Evolutionary conservation across 2,329 filamentous ascomycete species (phyloP).

Genomic region (Lachnellula hyalina): DNA sequence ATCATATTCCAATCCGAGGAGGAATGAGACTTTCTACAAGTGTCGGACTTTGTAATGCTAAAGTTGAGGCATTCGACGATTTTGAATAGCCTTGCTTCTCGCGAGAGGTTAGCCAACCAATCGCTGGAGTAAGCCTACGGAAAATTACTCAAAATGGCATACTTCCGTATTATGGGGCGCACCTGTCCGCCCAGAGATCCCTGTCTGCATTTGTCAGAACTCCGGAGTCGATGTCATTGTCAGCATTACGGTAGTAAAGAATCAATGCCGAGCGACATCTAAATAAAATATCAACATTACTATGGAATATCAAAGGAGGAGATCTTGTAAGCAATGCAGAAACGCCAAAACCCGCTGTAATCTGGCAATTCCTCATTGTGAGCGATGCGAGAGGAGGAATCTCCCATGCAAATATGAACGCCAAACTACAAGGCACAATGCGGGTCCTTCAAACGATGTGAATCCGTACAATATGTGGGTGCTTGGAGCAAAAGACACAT

Average conservation of each 20-base stretch:
- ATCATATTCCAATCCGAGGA: background rate
- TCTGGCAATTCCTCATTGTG: slow-evolving; percentile 10
- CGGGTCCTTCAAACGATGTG: background rate
- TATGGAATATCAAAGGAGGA: slow-evolving; percentile 11
- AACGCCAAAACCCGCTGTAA: slow-evolving; percentile 13
- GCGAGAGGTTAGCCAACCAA: background rate
- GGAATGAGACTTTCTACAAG: background rate
- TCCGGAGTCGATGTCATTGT: background rate
- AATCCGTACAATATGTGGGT: slow-evolving; percentile 6
- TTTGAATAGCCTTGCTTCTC: background rate
- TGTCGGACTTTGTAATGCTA: slow-evolving; percentile 1
- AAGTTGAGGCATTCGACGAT: background rate
- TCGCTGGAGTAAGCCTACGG: background rate
- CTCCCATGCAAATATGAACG: slow-evolving; percentile 12
- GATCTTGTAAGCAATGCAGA: slow-evolving; percentile 13
- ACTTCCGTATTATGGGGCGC: background rate
- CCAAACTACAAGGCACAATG: background rate
- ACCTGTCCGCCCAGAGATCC: background rate
- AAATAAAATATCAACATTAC: background rate
- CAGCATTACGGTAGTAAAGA: too few species aligned
- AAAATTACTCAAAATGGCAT: background rate
- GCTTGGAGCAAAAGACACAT: background rate
- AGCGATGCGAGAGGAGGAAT: slow-evolving; percentile 7
- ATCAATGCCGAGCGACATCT: too few species aligned
- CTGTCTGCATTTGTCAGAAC: background rate